These are phyloP conservation scores for Solanum gandarillasii DNA, from an alignment of 257 asterid species.

Conservation along the genomic window DNA sequence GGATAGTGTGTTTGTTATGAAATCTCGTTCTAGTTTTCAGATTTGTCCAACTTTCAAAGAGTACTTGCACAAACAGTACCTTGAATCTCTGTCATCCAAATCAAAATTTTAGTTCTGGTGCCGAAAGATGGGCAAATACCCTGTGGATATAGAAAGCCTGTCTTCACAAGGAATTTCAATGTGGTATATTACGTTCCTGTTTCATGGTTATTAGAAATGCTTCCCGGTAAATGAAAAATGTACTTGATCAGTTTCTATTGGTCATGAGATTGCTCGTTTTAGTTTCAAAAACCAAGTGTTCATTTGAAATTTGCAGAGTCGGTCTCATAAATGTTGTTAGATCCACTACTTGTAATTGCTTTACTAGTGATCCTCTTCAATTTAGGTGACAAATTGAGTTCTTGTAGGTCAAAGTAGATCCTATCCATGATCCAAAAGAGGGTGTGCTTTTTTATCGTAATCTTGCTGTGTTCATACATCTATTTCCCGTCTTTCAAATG, in stretches of 20 bases:
- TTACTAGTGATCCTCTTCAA: too few relatives aligned
- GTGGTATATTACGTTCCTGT: constrained; percentile 37
- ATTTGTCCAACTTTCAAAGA: too few relatives aligned
- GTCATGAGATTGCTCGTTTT: background rate
- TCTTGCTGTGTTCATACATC: background rate
- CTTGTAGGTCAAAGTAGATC: too few relatives aligned
- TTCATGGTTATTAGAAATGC: background rate
- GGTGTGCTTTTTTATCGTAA: background rate
- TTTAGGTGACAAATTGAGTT: too few relatives aligned
- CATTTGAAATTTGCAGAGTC: background rate
- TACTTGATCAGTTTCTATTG: background rate
- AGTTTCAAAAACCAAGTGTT: background rate
- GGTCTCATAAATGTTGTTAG: background rate
- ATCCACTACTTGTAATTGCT: background rate
- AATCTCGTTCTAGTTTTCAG: too few relatives aligned
- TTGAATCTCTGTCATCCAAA: too few relatives aligned
- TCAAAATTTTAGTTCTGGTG: constrained; percentile 24
- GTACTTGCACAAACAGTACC: too few relatives aligned
- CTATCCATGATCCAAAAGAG: too few relatives aligned
- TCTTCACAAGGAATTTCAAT: constrained; percentile 51
- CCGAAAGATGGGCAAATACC: constrained; percentile 69
- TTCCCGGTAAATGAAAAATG: background rate
- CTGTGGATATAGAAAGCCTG: constrained; percentile 40
- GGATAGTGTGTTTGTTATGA: too few relatives aligned
- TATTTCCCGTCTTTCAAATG: background rate